A percentile compares a stretch with the other conserved stretches of the same genome.
Evolutionary conservation across 305 asterid genomes (phyloP).

Genomic region (Ilex paraguariensis): DNA sequence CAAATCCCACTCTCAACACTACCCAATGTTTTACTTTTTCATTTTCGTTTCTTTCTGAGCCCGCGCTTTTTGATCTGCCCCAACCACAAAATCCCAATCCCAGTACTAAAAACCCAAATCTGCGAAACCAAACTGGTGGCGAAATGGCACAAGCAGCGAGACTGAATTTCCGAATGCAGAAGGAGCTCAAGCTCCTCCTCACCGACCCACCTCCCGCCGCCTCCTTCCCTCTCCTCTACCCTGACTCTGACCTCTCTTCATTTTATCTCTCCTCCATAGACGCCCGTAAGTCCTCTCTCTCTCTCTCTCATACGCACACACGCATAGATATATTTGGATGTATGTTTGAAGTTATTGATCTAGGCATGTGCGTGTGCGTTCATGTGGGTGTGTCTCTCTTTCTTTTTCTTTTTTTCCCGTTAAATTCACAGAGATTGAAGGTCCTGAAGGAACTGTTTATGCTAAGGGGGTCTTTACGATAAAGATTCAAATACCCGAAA

Average conservation of each 20-base stretch:
- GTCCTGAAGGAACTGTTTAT: slow-evolving; percentile 75
- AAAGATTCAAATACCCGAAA: slow-evolving; percentile 70
- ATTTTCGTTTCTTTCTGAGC: no score
- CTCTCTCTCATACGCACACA: background rate
- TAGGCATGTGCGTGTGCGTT: background rate
- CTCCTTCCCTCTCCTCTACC: slow-evolving; percentile 61
- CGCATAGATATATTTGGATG: slow-evolving; percentile 2
- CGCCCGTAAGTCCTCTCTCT: slow-evolving; percentile 35
- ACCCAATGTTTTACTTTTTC: no score
- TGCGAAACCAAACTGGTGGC: background rate
- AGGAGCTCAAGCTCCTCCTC: slow-evolving; percentile 71
- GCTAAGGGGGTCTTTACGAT: slow-evolving; percentile 62
- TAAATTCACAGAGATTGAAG: slow-evolving; percentile 46
- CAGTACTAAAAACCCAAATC: no score
- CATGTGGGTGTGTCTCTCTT: background rate
- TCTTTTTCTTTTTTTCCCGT: background rate
- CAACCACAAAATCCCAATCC: no score
- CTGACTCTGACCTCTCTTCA: slow-evolving; percentile 24
- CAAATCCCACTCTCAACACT: slow-evolving; percentile 65
- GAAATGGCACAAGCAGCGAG: slow-evolving; percentile 60
- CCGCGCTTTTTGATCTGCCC: no score
- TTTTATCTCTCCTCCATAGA: slow-evolving; percentile 56
- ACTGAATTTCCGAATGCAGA: slow-evolving; percentile 72
- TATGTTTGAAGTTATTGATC: background rate
- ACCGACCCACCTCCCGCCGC: slow-evolving; percentile 81